Conservation (phyloP, 1,284 basidiomycete species). For the Stereum hirsutum region DNA sequence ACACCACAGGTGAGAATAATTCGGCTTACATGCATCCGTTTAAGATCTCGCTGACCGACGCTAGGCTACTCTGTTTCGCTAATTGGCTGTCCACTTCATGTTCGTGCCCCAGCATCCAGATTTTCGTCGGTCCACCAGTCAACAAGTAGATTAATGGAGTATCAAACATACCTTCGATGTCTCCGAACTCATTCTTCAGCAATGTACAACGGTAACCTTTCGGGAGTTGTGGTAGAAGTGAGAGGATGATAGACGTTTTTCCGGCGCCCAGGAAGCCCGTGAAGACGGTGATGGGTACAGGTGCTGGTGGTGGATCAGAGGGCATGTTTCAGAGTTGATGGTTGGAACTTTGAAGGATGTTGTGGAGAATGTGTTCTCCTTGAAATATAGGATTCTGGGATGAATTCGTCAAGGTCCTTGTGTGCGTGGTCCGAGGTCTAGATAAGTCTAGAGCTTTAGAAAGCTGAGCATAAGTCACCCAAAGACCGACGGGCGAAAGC, state of each 20-base stretch:
- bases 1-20: neutral
- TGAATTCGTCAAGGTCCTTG: too few relatives aligned
- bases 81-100: conserved; percentile 89
- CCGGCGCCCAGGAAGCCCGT: conserved; percentile 70
- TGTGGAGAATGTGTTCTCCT: too few relatives aligned
- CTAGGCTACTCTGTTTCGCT: conserved; percentile 71
- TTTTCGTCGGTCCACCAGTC: neutral
- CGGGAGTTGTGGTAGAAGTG: conserved; percentile 70
- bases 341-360: too few relatives aligned
- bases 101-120: too few relatives aligned
- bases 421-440: too few relatives aligned
- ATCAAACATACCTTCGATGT: conserved; percentile 55
- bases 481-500: too few relatives aligned
- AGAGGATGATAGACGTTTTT: conserved; percentile 77
- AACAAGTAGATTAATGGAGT: neutral
- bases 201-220: conserved; percentile 79
- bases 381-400: too few relatives aligned
- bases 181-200: conserved; percentile 86
- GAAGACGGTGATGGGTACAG: conserved; percentile 78
- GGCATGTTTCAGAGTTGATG: too few relatives aligned
- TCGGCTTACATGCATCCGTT: conserved; percentile 80
- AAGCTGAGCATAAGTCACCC: too few relatives aligned
- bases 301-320: conserved; percentile 2
- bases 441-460: too few relatives aligned
- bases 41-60: conserved; percentile 83